Base-by-base conservation (phyloP, 2,329 filamentous ascomycete genomes). In the Hirsutella rhossiliensis region DNA sequence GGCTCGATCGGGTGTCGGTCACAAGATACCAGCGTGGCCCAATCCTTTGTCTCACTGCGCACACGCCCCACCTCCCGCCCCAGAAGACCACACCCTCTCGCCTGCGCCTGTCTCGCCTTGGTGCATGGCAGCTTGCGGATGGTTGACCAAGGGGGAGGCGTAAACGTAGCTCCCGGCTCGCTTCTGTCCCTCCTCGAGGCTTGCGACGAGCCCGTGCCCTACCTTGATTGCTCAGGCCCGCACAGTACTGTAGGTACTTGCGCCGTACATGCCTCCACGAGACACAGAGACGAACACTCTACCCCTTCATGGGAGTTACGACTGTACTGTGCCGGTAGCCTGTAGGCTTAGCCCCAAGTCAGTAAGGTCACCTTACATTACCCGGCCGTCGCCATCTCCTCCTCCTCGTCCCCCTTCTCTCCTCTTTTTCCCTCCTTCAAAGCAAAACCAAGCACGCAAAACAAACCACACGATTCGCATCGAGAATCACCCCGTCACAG, bases 401-500 rank as follows among this genome's bases (percentile, higher is more conserved):
- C 32, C 11, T 29, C 31, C 41, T 37, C 27, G 20, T 19, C 19
- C 27, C 30, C 19, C 15, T 11, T 20, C 29, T 18, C 17, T n/a
- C 17, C 13, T 19, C 17, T 58, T 59, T 62, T 56, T 51, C 58
- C 56, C 58, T 60, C 56, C 54, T 57, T 48, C 48, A 65, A 68
- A 68, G 61, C 66, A 72, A 69, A 65, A 72, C 64, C 63, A 71
- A 67, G 62, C 66, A 64, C 59, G 57, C 48, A 66, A 67, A 64
- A 30, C 62, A 64, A 69, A 70, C 67, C 67, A 29, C 62, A 68
- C 62, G 61, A 64, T 66, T 69, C 63, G 58, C 58, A 68, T 63
- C 62, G 65, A 74, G 73, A 74, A 68, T 73, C 68, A 68, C 64
- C 34, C 66, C 69, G 73, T 78, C 74, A 74, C 75, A 74, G 75